Conservation (phyloP, 2,329 filamentous ascomycete genomes). For the Graphiopsis chlorocephala region DNA sequence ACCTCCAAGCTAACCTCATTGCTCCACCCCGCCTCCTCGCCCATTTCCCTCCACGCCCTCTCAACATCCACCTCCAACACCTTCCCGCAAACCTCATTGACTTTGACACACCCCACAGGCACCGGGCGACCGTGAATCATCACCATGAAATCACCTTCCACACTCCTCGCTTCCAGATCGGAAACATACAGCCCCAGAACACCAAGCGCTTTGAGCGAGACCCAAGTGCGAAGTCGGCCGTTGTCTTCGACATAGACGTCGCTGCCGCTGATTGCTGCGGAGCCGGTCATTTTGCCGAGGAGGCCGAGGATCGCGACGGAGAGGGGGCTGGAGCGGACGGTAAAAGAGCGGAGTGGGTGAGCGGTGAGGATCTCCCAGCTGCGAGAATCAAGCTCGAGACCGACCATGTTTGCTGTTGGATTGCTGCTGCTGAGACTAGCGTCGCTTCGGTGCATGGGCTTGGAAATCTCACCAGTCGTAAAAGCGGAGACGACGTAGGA, state of each 20-base stretch:
- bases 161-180: conserved; percentile 54
- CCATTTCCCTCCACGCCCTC: conserved; percentile 73
- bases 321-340: conserved; percentile 40
- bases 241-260: conserved; percentile 58
- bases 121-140: conserved; percentile 71
- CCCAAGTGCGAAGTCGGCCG: conserved; percentile 62
- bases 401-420: conserved; percentile 46
- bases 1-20: conserved; percentile 75
- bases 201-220: conserved; percentile 77
- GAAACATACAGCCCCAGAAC: conserved; percentile 76
- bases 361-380: conserved; percentile 82
- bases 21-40: conserved; percentile 68
- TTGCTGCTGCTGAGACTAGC: conserved; percentile 35
- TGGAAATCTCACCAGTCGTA: conserved; percentile 60
- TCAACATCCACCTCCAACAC: conserved; percentile 76
- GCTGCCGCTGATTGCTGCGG: conserved; percentile 69
- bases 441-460: conserved; percentile 40
- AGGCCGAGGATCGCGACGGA: conserved; percentile 71
- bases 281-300: conserved; percentile 84
- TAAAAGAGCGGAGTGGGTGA: conserved; percentile 62
- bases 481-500: conserved; percentile 74
- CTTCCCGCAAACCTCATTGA: conserved; percentile 37
- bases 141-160: conserved; percentile 33
- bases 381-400: conserved; percentile 59
- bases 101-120: conserved; percentile 61